Base-by-base conservation (phyloP, 192 early-diverging fungal species). In the Podila epigama region DNA sequence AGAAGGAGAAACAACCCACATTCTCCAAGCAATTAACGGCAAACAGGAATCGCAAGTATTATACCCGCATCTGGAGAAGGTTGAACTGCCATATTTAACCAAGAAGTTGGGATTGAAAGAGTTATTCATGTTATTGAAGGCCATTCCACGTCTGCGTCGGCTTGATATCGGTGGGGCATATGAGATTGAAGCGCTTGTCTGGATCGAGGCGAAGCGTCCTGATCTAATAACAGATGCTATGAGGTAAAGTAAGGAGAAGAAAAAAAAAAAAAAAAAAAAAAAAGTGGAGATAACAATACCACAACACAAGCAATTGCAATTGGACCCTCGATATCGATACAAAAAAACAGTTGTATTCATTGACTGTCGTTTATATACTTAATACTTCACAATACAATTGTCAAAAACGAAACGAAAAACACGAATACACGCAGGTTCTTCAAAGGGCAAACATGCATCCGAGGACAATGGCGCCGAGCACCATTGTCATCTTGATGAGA, bases 151-250 rank as follows among this genome's bases (percentile, higher is more conserved):
- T 4, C 58, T 60, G 11, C 39, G 39, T 12, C n/a, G 58, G 58
- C 37, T 60, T 22, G 58, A 60, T 5, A 28, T 35, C 18, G 58
- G 58, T 8, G 58, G 58, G 0, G 39, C 35, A 10, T 60, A 60
- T 18, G 58, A 60, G 27, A 10, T 60, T 6, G 58, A 60, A 7
- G 27, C 58, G 1, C 15, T 60, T 12, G 29, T 60, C 36, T 60
- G 58, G 58, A 20, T 60, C 15, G 58, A 60, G 36, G 41, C 39
- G 27, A 6, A 28, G 22, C 37, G 58, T 11, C n/a, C 25, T 11
- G 57, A 58, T 28, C 37, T 58, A 20, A 13, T 33, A n/a, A 28
- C 20, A n/a, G n/a, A n/a, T n/a, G n/a, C n/a, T n/a, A n/a, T n/a
- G n/a, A n/a, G n/a, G n/a, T n/a, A n/a, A n/a, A n/a, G n/a, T n/a